Conservation (phyloP, 2,329 filamentous ascomycete genomes). For the Epichloe elymi region DNA sequence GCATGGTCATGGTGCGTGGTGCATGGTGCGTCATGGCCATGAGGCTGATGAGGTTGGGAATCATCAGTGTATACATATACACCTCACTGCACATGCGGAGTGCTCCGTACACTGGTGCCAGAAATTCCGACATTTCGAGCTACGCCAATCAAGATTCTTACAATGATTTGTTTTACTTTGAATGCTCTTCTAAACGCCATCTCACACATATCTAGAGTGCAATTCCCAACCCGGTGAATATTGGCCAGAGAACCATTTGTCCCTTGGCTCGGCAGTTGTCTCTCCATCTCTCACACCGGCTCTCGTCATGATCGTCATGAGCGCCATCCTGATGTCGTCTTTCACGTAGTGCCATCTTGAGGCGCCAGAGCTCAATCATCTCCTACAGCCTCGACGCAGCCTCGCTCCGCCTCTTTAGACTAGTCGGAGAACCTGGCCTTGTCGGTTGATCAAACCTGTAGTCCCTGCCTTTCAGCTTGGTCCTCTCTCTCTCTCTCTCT, state of each 20-base stretch:
- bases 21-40: too few species aligned
- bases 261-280: not conserved
- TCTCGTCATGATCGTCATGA: not conserved
- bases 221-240: not conserved
- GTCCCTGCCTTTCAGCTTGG: not conserved
- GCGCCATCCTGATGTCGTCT: too few species aligned
- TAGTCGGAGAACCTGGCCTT: not conserved
- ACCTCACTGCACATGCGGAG: too few species aligned
- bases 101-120: too few species aligned
- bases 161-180: too few species aligned
- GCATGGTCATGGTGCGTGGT: too few species aligned
- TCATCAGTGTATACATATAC: too few species aligned
- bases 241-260: not conserved
- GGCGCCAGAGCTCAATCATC: not conserved
- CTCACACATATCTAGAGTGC: not conserved
- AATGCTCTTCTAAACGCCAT: too few species aligned
- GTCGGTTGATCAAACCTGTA: not conserved
- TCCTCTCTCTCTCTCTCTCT: not conserved
- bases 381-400: not conserved
- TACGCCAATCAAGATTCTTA: too few species aligned
- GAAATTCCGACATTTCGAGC: too few species aligned
- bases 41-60: too few species aligned
- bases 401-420: not conserved
- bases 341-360: not conserved
- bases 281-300: not conserved